These are phyloP conservation scores for Cutaneotrichosporon curvatum DNA, from an alignment of 1,284 basidiomycete genomes.

Conservation along the genomic window DNA sequence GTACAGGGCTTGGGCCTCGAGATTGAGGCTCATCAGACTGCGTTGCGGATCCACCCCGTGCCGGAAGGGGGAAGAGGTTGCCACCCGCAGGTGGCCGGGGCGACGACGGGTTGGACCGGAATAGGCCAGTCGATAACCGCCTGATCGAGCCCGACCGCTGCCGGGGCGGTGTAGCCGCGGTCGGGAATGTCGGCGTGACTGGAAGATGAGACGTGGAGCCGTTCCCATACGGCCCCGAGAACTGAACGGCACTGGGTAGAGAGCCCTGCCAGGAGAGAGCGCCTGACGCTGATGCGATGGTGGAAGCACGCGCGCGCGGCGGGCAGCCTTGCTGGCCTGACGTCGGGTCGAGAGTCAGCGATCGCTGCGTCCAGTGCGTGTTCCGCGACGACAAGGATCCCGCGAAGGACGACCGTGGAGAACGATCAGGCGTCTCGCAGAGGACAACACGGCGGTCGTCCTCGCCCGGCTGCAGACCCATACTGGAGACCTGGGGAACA, in stretches of 20 bases:
- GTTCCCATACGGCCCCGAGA: too few species aligned
- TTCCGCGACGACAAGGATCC: constrained; percentile 16
- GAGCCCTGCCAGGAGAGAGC: constrained; percentile 8
- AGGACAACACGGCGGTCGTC: constrained; percentile 17
- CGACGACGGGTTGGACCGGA: constrained; percentile 26
- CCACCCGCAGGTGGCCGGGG: constrained; percentile 17
- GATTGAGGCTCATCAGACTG: background rate
- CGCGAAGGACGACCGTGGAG: constrained; percentile 29
- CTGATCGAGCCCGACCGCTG: constrained; percentile 31
- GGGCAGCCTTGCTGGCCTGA: background rate
- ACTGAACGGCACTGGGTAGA: background rate
- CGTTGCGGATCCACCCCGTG: constrained; percentile 4
- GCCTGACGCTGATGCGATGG: constrained; percentile 10
- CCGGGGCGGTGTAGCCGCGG: constrained; percentile 33
- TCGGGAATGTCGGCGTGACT: constrained; percentile 7
- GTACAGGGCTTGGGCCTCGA: background rate
- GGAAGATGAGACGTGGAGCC: too few species aligned
- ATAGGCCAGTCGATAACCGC: constrained; percentile 32
- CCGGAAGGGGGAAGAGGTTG: constrained; percentile 33
- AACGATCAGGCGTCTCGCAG: constrained; percentile 20
- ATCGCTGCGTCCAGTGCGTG: constrained; percentile 1
- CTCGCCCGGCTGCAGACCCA: constrained; percentile 18
- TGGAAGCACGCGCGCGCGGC: constrained; percentile 8
- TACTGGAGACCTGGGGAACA: constrained; percentile 16
- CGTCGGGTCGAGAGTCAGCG: constrained; percentile 8